These are phyloP conservation scores for Brasilioporus rufonigricans DNA, from an alignment of 768 basidiomycete species.

Conservation along the genomic window DNA sequence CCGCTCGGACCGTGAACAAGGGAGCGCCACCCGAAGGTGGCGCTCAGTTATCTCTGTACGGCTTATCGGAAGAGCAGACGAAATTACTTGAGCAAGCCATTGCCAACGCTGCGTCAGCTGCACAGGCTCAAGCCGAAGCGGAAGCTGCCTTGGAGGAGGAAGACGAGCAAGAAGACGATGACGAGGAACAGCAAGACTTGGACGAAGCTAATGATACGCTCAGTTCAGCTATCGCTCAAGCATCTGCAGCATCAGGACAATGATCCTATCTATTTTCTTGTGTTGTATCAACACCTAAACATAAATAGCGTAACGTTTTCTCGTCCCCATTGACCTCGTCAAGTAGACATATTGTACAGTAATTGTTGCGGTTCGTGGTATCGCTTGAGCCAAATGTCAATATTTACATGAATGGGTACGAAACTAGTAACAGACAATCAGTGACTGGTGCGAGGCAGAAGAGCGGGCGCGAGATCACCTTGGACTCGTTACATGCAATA, in stretches of 20 bases:
- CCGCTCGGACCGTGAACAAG: slow-evolving; percentile 4
- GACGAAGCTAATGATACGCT: slow-evolving; percentile 17
- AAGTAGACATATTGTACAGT: slow-evolving; percentile 26
- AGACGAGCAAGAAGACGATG: slow-evolving; percentile 50
- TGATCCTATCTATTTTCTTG: slow-evolving; percentile 26
- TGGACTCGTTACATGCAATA: slow-evolving; percentile 13
- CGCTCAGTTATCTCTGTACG: slow-evolving; percentile 59
- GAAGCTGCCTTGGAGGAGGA: slow-evolving; percentile 75
- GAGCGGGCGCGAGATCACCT: slow-evolving; percentile 12
- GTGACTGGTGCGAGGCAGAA: background rate
- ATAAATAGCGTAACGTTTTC: slow-evolving; percentile 25
- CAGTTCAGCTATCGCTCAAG: slow-evolving; percentile 9
- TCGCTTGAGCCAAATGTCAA: slow-evolving; percentile 20
- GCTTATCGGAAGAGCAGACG: slow-evolving; percentile 72
- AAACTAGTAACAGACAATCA: slow-evolving; percentile 19
- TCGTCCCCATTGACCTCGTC: slow-evolving; percentile 1
- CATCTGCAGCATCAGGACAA: slow-evolving; percentile 4
- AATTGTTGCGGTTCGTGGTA: slow-evolving; percentile 14
- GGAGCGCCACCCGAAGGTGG: slow-evolving; percentile 5
- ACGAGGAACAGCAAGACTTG: slow-evolving; percentile 34
- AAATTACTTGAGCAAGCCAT: slow-evolving; percentile 70
- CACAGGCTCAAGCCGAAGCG: slow-evolving; percentile 76
- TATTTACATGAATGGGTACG: slow-evolving; percentile 34
- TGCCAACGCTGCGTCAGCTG: slow-evolving; percentile 68
- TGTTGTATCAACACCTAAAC: slow-evolving; percentile 21